phyloP scores from a whole-genome alignment of 331 rosid genomes.

The Erythrophleum ivorense region DNA sequence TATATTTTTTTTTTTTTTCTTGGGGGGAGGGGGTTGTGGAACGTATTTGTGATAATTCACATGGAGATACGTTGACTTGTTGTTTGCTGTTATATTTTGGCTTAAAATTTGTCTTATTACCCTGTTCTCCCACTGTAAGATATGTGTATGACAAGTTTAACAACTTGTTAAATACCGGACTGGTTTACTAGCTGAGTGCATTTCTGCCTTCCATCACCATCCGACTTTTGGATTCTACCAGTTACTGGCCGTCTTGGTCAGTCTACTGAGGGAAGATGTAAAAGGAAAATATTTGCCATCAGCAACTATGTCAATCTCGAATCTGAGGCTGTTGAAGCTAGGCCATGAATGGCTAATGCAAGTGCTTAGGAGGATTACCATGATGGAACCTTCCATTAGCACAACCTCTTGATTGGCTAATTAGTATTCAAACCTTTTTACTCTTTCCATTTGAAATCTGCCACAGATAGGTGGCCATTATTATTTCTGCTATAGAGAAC shows the following conservation, averaged over 20 bases:
- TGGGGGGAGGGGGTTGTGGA: background rate
- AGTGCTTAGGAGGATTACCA: background rate
- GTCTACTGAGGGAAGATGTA: background rate
- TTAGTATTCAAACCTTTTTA: background rate
- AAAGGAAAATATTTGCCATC: background rate
- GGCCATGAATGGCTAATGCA: background rate
- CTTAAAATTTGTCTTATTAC: background rate
- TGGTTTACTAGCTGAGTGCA: slow-evolving; percentile 13
- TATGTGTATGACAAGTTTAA: background rate
- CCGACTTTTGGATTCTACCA: background rate
- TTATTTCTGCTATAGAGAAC: slow-evolving; percentile 16
- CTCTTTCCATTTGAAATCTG: background rate
- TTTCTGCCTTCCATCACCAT: background rate
- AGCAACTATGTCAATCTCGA: background rate
- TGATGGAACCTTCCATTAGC: background rate
- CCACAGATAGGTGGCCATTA: background rate
- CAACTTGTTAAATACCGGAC: background rate
- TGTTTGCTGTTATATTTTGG: slow-evolving; percentile 15
- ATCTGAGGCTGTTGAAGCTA: background rate
- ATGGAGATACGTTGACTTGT: background rate
- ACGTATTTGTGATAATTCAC: background rate
- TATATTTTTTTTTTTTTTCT: background rate
- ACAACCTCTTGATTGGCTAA: background rate
- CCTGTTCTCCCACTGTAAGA: background rate
- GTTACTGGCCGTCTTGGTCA: background rate